phyloP scores from a whole-genome alignment of 768 basidiomycete genomes.

The Tricholoma sp. region DNA sequence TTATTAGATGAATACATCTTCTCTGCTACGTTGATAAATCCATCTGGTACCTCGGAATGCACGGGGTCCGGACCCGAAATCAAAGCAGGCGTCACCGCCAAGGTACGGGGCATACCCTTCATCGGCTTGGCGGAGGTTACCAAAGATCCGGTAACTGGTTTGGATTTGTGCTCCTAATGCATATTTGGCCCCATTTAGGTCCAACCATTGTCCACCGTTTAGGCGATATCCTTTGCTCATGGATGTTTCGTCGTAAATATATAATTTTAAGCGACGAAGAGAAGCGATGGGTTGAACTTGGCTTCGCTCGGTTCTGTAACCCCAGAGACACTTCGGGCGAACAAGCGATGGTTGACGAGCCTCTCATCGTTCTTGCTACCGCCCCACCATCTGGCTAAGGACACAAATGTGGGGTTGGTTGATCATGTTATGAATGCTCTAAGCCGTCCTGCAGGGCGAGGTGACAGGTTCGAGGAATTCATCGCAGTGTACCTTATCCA shows the following conservation, averaged over 20 bases:
- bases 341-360: neutral
- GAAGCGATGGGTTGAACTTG: neutral
- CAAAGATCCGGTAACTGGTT: neutral
- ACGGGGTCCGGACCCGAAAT: neutral
- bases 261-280: neutral
- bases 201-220: neutral
- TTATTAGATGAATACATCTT: neutral
- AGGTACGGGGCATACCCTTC: neutral
- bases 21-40: neutral
- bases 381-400: neutral
- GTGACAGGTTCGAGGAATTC: neutral
- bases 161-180: neutral
- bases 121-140: neutral
- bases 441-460: neutral
- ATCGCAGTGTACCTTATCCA: neutral
- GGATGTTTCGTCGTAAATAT: neutral
- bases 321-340: neutral
- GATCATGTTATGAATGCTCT: neutral
- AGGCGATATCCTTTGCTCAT: neutral
- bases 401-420: neutral
- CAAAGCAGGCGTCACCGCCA: neutral
- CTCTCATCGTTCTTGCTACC: neutral
- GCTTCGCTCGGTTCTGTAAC: neutral
- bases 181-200: neutral
- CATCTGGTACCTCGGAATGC: neutral